These are phyloP conservation scores for Pseudotulostoma volvatum DNA, from an alignment of 495 filamentous ascomycete species.

Conservation along the genomic window DNA sequence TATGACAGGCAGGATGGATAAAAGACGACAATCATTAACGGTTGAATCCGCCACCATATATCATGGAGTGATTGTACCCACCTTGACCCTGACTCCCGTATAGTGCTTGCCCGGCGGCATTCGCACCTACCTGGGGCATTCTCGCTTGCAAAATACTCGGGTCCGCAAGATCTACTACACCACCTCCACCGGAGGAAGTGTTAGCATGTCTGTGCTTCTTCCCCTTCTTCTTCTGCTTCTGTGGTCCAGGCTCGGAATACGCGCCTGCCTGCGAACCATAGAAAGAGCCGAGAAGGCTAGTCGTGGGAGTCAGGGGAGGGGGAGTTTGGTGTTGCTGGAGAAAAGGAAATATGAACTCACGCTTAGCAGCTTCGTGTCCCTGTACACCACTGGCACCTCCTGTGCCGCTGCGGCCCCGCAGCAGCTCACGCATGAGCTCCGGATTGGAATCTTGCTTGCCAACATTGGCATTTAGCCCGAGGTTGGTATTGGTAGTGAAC, in stretches of 20 bases:
- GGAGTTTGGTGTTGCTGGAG: conserved; percentile 69
- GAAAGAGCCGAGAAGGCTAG: conserved; percentile 76
- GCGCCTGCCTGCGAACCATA: conserved; percentile 71
- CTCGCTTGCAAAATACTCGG: conserved; percentile 97
- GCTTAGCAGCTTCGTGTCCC: conserved; percentile 72
- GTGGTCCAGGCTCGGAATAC: conserved; percentile 66
- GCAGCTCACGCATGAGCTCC: conserved; percentile 65
- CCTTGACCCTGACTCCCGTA: conserved; percentile 89
- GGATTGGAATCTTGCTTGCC: conserved; percentile 57
- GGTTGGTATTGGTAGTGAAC: conserved; percentile 50
- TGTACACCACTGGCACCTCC: conserved; percentile 43
- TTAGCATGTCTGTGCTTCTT: conserved; percentile 99
- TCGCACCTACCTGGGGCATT: conserved; percentile 73
- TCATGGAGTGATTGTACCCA: conserved; percentile 85
- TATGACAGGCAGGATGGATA: conserved; percentile 1
- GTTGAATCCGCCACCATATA: conserved; percentile 64
- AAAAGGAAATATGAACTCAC: conserved; percentile 85
- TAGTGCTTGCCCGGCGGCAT: conserved; percentile 59
- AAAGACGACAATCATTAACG: conserved; percentile 45
- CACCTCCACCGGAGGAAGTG: conserved; percentile 98
- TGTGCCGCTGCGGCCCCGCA: conserved; percentile 41
- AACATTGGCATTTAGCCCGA: conserved; percentile 47
- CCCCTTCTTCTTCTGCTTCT: conserved; percentile 99
- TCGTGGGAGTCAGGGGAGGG: conserved; percentile 76
- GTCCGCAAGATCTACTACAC: conserved; percentile 98